Evolutionary conservation across 2,329 filamentous ascomycete genomes (phyloP).

Genomic region (Torrubiella hemipterigena): DNA sequence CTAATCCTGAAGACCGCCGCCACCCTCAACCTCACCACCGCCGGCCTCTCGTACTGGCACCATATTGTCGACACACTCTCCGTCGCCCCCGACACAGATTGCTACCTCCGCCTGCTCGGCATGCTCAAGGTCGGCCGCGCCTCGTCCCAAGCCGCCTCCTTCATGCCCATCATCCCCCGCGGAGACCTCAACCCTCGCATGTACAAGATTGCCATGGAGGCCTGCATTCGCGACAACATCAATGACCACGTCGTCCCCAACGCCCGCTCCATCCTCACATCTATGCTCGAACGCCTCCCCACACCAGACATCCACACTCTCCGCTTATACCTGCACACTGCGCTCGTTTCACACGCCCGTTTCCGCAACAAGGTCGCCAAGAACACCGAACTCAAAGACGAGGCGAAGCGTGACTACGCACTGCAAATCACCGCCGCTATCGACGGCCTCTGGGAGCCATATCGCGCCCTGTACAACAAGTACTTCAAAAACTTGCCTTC

Average conservation of each 20-base stretch:
- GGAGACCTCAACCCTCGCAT: constrained; percentile 32
- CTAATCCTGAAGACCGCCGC: constrained; percentile 55
- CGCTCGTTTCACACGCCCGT: constrained; percentile 33
- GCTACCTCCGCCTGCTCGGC: constrained; percentile 57
- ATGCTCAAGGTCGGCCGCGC: constrained; percentile 54
- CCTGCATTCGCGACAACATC: constrained; percentile 64
- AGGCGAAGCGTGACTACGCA: constrained; percentile 31
- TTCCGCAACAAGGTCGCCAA: constrained; percentile 20
- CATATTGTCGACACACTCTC: constrained; percentile 48
- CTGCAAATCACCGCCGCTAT: constrained; percentile 38
- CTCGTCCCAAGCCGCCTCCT: constrained; percentile 44
- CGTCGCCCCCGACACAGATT: constrained; percentile 61
- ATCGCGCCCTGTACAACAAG: constrained; percentile 25
- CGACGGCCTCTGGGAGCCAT: constrained; percentile 36
- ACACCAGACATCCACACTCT: constrained; percentile 39
- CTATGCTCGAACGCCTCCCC: constrained; percentile 36
- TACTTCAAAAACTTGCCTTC: constrained; percentile 17
- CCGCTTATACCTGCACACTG: constrained; percentile 43
- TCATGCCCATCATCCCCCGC: constrained; percentile 30
- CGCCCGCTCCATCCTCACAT: constrained; percentile 51
- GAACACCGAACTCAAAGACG: constrained; percentile 16
- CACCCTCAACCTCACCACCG: constrained; percentile 44
- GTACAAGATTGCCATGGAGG: constrained; percentile 61
- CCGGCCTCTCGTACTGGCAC: constrained; percentile 71
- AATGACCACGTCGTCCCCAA: constrained; percentile 58